Conservation (phyloP, 768 basidiomycete species). For the Mycena belliarum region DNA sequence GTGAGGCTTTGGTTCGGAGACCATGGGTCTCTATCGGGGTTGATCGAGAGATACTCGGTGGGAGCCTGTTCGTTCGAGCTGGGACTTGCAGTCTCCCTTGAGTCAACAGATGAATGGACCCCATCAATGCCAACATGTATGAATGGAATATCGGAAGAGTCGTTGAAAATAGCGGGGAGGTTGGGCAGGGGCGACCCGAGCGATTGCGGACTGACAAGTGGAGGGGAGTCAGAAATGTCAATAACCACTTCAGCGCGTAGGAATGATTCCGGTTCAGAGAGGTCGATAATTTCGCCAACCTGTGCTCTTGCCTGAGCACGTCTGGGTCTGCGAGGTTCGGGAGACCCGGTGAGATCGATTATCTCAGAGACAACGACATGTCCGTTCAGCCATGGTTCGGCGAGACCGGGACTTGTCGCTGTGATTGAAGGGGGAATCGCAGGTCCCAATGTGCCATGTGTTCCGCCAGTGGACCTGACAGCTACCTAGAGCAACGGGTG, state of each 20-base stretch:
- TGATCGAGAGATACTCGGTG: too few species aligned
- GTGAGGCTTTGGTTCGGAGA: too few species aligned
- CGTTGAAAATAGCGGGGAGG: neutral
- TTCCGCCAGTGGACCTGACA: neutral
- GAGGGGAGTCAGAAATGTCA: slow-evolving; percentile 11
- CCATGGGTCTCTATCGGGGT: too few species aligned
- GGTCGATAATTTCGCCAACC: neutral
- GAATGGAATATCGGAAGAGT: neutral
- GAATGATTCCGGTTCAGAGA: neutral
- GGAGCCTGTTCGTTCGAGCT: neutral
- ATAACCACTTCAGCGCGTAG: neutral
- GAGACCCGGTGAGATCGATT: slow-evolving; percentile 8
- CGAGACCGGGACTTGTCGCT: neutral
- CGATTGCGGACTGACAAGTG: neutral
- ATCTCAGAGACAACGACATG: neutral
- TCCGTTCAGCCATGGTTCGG: neutral
- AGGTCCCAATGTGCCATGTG: too few species aligned
- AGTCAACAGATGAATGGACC: neutral
- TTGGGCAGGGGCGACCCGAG: neutral
- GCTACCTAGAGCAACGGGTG: neutral
- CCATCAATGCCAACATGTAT: neutral
- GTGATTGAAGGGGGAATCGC: too few species aligned
- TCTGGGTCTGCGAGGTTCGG: neutral
- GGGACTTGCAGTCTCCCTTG: neutral
- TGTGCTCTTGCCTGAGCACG: neutral